A percentile compares a stretch with the other conserved stretches of the same genome.
Evolutionary conservation across 2,329 filamentous ascomycete species (phyloP).

Genomic region (Nigrospora osmanthi): DNA sequence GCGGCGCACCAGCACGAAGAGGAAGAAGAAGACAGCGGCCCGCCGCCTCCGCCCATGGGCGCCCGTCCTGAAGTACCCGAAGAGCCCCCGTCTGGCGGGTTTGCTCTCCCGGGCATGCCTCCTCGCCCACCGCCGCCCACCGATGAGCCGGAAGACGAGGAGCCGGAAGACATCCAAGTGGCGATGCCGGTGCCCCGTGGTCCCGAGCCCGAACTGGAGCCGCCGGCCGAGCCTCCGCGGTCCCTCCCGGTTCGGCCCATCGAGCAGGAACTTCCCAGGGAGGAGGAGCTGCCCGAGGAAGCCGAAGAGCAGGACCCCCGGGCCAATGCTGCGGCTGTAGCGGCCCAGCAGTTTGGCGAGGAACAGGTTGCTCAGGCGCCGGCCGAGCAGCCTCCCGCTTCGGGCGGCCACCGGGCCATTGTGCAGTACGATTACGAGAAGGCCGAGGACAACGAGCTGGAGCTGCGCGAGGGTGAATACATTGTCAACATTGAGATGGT

Average conservation of each 20-base stretch:
- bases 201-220: constrained; percentile 43
- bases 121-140: constrained; percentile 48
- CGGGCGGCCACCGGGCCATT: constrained; percentile 63
- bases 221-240: constrained; percentile 40
- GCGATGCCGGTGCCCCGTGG: constrained; percentile 75
- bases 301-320: constrained; percentile 55
- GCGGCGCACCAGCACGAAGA: constrained; percentile 25
- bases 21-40: constrained; percentile 40
- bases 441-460: constrained; percentile 93
- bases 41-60: constrained; percentile 53
- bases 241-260: constrained; percentile 59
- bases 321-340: constrained; percentile 48
- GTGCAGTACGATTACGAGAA: constrained; percentile 96
- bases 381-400: constrained; percentile 9
- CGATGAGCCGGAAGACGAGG: constrained; percentile 49
- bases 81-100: constrained; percentile 54
- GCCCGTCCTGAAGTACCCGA: constrained; percentile 39
- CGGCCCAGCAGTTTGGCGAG: constrained; percentile 34
- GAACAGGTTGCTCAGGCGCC: constrained; percentile 26
- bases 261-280: constrained; percentile 51
- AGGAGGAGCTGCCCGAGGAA: constrained; percentile 59
- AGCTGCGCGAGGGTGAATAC: constrained; percentile 79
- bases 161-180: constrained; percentile 64
- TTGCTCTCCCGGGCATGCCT: constrained; percentile 73
- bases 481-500: constrained; percentile 95